Evolutionary conservation across 1,284 basidiomycete species (phyloP), one percentile per base, ranked within the genome.

Genomic region (Coniophora puteana): DNA sequence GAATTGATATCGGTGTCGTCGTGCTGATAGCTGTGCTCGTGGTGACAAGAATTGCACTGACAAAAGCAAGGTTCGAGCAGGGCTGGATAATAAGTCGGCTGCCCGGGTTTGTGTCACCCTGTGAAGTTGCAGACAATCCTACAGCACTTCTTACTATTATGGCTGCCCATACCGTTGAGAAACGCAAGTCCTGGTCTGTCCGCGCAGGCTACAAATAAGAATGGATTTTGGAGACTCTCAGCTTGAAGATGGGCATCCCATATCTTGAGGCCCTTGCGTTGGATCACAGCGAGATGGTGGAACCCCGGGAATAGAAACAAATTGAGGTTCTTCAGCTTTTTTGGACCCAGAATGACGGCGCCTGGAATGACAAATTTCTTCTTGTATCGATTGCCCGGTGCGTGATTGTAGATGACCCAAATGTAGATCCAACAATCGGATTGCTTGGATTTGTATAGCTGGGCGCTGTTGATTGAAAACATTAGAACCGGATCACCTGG

Each of bases 31-130:
- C 47, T 45, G 13, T 40, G 26, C 13, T 43, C 16, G 21, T 46
- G 47, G 28, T 41, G n/a, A 46, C 40, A 16, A n/a, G n/a, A n/a
- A n/a, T n/a, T n/a, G n/a, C n/a, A n/a, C n/a, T 41, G 8, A 21
- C 43, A 48, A 26, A 40, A 20, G 20, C 35, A 21, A 5, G 44
- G 45, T 27, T 41, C 36, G n/a, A 40, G 26, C 25, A 20, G 36
- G 11, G 41, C 45, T 4, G 48, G 42, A 37, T 54, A 57, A 41
- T 59, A 61, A 22, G 45, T 43, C 13, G 35, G 25, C 13, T 10
- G 41, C 5, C 45, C 45, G 8, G 48, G 48, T 43, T 55, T 53
- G 20, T 47, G 52, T 1, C 55, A 46, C 10, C 54, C 51, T 17
- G 21, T 32, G 3, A 51, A 32, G n/a, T n/a, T n/a, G n/a, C n/a